Percentiles rank a stretch among this genome's conserved stretches.
These are phyloP conservation scores for Claviceps maximensis DNA, from an alignment of 2,329 filamentous ascomycete genomes.

Conservation along the genomic window DNA sequence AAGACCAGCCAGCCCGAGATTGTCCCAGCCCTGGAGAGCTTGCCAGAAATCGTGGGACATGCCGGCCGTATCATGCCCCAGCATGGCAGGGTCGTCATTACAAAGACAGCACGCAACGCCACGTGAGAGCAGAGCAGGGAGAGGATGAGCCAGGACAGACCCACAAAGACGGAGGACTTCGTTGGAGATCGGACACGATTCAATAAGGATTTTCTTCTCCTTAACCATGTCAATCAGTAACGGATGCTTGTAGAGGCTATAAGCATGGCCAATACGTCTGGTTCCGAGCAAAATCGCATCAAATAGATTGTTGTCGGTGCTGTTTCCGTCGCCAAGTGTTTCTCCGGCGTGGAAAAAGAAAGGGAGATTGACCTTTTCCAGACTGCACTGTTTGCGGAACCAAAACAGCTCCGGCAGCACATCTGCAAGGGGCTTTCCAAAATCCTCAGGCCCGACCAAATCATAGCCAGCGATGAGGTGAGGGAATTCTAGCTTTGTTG, in stretches of 20 bases:
- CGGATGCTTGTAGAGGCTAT: conserved; percentile 83
- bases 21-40: conserved; percentile 80
- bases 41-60: conserved; percentile 91
- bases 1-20: conserved; percentile 74
- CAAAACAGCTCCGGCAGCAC: conserved; percentile 78
- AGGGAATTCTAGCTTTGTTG: conserved; percentile 65
- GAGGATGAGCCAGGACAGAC: conserved; percentile 63
- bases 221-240: conserved; percentile 79
- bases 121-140: conserved; percentile 72
- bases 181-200: conserved; percentile 84
- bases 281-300: conserved; percentile 81
- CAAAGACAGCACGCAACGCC: conserved; percentile 74
- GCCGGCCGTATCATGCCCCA: conserved; percentile 69
- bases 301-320: conserved; percentile 70
- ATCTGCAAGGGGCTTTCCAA: conserved; percentile 61
- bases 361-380: conserved; percentile 68
- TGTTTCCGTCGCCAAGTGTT: conserved; percentile 60
- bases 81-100: conserved; percentile 83
- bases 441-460: conserved; percentile 76
- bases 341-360: conserved; percentile 97
- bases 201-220: conserved; percentile 74
- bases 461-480: conserved; percentile 78
- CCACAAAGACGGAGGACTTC: conserved; percentile 71
- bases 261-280: conserved; percentile 78
- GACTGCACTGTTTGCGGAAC: conserved; percentile 76